Conservation (phyloP, 345 rosid species). For the Populus ilicifolia region DNA sequence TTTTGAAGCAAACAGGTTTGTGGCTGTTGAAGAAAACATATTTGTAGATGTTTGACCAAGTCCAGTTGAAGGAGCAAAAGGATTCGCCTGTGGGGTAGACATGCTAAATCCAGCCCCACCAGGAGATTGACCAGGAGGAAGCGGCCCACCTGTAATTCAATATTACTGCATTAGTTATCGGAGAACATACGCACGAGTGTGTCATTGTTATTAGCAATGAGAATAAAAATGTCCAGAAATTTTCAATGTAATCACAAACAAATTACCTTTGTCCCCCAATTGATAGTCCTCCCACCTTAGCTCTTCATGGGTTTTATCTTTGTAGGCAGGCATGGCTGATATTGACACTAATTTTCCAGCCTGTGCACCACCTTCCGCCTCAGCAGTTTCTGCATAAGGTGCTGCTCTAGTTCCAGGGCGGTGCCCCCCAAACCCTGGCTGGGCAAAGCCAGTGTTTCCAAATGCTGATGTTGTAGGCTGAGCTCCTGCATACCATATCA, state of each 20-base stretch:
- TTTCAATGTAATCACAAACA: neutral
- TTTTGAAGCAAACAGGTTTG: slow-evolving; percentile 56
- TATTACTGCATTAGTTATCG: neutral
- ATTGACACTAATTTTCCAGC: slow-evolving; percentile 80
- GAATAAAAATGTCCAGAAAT: neutral
- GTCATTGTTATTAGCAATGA: neutral
- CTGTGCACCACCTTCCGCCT: slow-evolving; percentile 53
- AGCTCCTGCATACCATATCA: slow-evolving; percentile 40
- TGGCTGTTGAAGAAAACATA: slow-evolving; percentile 42
- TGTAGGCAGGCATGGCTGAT: slow-evolving; percentile 76
- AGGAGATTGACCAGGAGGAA: slow-evolving; percentile 55
- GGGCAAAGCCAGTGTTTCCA: slow-evolving; percentile 63
- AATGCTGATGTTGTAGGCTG: slow-evolving; percentile 66
- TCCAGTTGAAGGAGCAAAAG: slow-evolving; percentile 44
- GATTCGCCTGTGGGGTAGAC: slow-evolving; percentile 45
- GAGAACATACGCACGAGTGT: neutral
- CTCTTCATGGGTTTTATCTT: slow-evolving; percentile 81
- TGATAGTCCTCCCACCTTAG: slow-evolving; percentile 96
- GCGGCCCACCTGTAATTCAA: slow-evolving; percentile 65
- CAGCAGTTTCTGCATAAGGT: slow-evolving; percentile 59
- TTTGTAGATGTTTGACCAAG: slow-evolving; percentile 51
- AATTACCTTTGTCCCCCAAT: slow-evolving; percentile 87
- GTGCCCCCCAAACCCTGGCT: slow-evolving; percentile 64
- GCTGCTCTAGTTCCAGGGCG: slow-evolving; percentile 80
- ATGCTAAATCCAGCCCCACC: slow-evolving; percentile 51